Base-by-base conservation (phyloP, 768 basidiomycete genomes). In the Pisolithus tinctorius region DNA sequence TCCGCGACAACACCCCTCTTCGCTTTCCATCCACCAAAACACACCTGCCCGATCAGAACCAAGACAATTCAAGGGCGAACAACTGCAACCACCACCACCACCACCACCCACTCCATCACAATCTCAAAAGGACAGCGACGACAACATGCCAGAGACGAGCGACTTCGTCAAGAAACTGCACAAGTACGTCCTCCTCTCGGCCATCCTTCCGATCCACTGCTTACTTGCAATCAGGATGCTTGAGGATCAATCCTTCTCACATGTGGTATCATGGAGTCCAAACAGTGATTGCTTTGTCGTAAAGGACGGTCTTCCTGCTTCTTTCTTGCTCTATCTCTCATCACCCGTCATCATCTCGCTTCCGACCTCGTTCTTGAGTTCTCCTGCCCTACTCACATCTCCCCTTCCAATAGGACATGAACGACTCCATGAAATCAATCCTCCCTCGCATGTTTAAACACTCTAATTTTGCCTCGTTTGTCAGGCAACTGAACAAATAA, bases 261-360 rank as follows among this genome's bases (percentile, higher is more conserved):
- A 20, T 2, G 2, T 20, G 2, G 90, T 94, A 5, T 83, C 80
- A 1, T 94, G 92, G 92, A 84, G 85, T 4, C 81, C 87, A 0
- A 74, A 77, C 45, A 89, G 91, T 34, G 90, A 93, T 64, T 88
- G 85, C 60, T 95, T 95, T 62, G 85, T 93, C 62, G 91, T 94
- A 57, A 94, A 94, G 69, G 74, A 73, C 38, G 26, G 16, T 27
- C 16, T 36, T 17, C 40, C 37, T 31, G 10, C 7, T 30, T 4
- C 37, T 45, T 38, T n/a, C 40, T 25, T 27, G 20, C 48, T 51
- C 55, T 59, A 20, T 20, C 20, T 20, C 20, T 20, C 55, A 47
- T 14, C 43, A 26, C 34, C n/a, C 17, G n/a, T 30, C 30, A 16
- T 37, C 11, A 9, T 9, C 27, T 29, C 16, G 11, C 20, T 34